Conservation (phyloP, 805 yeast species). For the Komagataella kurtzmanii region DNA sequence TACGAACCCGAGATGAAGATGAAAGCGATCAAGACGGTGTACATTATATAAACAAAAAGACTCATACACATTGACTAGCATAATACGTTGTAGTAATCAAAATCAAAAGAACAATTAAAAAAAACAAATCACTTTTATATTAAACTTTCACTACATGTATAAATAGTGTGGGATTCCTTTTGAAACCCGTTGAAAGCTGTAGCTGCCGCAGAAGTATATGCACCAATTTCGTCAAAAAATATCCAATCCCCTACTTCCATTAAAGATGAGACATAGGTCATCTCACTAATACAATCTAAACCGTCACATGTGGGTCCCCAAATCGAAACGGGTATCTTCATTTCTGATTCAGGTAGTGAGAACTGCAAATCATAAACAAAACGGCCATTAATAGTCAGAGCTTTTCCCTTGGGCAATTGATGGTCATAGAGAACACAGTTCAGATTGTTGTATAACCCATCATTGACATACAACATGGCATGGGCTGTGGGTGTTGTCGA, state of each 20-base stretch:
- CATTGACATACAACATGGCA: conserved; percentile 79
- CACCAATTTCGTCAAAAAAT: conserved; percentile 73
- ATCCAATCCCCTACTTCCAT: conserved; percentile 87
- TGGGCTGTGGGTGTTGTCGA: conserved; percentile 5
- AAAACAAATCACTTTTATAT: conserved; percentile 12
- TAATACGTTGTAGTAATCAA: background rate
- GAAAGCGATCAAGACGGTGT: conserved; percentile 1
- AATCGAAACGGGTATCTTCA: conserved; percentile 36
- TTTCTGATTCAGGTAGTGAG: conserved; percentile 6
- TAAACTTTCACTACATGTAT: conserved; percentile 16
- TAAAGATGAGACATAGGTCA: conserved; percentile 38
- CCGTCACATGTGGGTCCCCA: conserved; percentile 99
- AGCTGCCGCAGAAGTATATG: conserved; percentile 88
- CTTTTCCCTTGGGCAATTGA: conserved; percentile 61
- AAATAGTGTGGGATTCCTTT: conserved; percentile 43
- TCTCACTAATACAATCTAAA: conserved; percentile 62
- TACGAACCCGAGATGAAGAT: background rate
- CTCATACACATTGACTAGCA: background rate
- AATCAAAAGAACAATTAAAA: conserved; percentile 6
- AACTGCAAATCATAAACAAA: conserved; percentile 26
- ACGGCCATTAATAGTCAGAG: conserved; percentile 40
- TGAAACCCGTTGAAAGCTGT: conserved; percentile 86
- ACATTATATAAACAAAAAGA: background rate
- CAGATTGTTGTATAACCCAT: conserved; percentile 92
- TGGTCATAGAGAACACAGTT: conserved; percentile 91